Evolutionary conservation across 2,329 filamentous ascomycete genomes (phyloP).

Genomic region (Calonectria multiphialidica): DNA sequence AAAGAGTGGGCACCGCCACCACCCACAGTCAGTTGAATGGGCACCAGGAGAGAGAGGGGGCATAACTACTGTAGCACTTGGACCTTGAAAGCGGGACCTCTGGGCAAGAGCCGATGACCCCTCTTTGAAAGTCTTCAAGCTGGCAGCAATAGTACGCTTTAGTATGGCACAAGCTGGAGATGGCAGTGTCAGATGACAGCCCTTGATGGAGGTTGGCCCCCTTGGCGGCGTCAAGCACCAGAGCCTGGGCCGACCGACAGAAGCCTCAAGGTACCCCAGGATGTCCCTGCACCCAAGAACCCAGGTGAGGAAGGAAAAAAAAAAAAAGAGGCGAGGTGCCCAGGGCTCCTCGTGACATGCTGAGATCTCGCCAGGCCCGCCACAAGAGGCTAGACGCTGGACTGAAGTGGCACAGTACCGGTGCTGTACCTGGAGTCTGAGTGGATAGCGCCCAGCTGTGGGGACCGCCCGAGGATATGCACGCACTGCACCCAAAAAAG

Average conservation of each 20-base stretch:
- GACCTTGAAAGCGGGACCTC: neutral
- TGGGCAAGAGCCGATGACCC: neutral
- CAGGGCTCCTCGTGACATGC: constrained; percentile 22
- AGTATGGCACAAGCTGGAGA: neutral
- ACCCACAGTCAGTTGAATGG: neutral
- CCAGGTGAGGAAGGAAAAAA: neutral
- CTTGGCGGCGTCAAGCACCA: constrained; percentile 27
- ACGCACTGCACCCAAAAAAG: neutral
- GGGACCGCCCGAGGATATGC: neutral
- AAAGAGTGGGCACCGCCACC: neutral
- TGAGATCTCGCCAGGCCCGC: constrained; percentile 16
- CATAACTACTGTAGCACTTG: too few relatives aligned
- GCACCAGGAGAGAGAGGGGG: neutral
- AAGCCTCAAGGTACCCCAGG: constrained; percentile 14
- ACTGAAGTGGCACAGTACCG: neutral
- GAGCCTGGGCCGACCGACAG: neutral
- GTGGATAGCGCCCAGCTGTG: constrained; percentile 1
- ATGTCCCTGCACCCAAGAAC: neutral
- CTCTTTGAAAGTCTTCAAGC: neutral
- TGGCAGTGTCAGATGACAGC: constrained; percentile 21
- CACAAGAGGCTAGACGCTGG: constrained; percentile 17
- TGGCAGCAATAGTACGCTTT: neutral
- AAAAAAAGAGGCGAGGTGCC: neutral
- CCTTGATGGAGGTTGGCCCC: constrained; percentile 24
- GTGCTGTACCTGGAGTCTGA: constrained; percentile 1